Base-by-base conservation (phyloP, 768 basidiomycete genomes). In the Agaricus subrufescens region DNA sequence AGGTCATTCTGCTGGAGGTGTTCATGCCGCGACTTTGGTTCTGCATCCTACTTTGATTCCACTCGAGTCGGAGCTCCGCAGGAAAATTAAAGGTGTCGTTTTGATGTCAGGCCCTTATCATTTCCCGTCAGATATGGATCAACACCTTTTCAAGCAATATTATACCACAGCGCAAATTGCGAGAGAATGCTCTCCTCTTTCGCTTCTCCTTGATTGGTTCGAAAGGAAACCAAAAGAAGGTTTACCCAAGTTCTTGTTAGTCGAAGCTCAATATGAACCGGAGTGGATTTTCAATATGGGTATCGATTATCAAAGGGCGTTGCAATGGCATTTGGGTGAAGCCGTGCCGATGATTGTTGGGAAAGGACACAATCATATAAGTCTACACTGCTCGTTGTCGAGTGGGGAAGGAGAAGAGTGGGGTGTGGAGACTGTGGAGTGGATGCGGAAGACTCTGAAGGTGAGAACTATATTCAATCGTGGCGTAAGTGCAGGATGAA, bases 1-100 rank as follows among this genome's bases (percentile, higher is more conserved):
- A 67, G 82, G 78, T 0, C 86, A 88, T 66, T 87, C 85, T 1
- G 85, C 83, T 0, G 87, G 87, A 1, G 81, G 79, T 1, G 67
- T 71, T 27, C 79, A 83, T 62, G 61, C 75, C 43, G 67, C 77
- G 3, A 76, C 83, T 15, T 58, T 80, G 50, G 64, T 81, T 3
- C 61, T 78, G 42, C 61, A 77, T 51, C 71, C 69, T 0, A 67
- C 65, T 38, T 66, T 81, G 15, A 62, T 74, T 39, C 61, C 69
- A 1, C 30, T 56, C 4, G 62, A 69, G 27, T 63, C 68, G 3
- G 61, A 63, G 46, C 48, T 75, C 9, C 68, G 71, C 9, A 47
- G 62, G 2, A 71, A 63, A 4, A 71, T 86, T 30, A 74, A 72
- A 29, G 82, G 79, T 2, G 57, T 75, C 29, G 67, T 84, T 29